phyloP scores from a whole-genome alignment of 2,329 filamentous ascomycete genomes.

The Chaetothyriales sp. region DNA sequence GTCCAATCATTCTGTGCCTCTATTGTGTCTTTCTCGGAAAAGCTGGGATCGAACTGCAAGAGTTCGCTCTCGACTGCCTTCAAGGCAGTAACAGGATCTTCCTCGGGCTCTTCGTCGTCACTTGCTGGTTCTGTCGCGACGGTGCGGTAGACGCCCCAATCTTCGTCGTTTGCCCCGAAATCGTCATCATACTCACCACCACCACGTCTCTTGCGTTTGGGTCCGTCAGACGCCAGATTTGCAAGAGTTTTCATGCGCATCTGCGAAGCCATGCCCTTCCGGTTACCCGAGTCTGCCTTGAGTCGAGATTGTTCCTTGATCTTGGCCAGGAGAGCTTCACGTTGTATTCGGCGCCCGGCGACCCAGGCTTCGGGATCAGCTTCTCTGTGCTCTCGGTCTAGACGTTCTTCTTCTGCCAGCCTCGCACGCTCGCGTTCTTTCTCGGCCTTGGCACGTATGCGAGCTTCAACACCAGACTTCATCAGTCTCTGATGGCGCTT shows the following conservation, averaged over 20 bases:
- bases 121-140: conserved; percentile 68
- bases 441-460: conserved; percentile 85
- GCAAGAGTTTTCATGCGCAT: conserved; percentile 98
- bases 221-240: conserved; percentile 82
- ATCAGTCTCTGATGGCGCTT: conserved; percentile 85
- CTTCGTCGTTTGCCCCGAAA: conserved; percentile 92
- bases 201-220: conserved; percentile 67
- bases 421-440: conserved; percentile 87
- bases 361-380: conserved; percentile 81
- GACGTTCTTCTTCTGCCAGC: conserved; percentile 64
- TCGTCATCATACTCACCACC: conserved; percentile 82
- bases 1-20: conserved; percentile 94
- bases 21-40: conserved; percentile 82
- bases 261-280: conserved; percentile 89
- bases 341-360: conserved; percentile 61
- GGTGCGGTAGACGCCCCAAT: conserved; percentile 93
- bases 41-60: conserved; percentile 71
- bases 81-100: conserved; percentile 64
- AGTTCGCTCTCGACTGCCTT: conserved; percentile 72
- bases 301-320: conserved; percentile 90
- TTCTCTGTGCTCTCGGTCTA: conserved; percentile 70
- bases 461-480: conserved; percentile 88
- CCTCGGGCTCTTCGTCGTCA: conserved; percentile 81
- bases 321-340: conserved; percentile 56
- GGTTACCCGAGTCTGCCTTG: conserved; percentile 88